Percentiles rank a stretch among this genome's conserved stretches.
Conservation (phyloP, 768 basidiomycete genomes). For the Termitomyces sp. region DNA sequence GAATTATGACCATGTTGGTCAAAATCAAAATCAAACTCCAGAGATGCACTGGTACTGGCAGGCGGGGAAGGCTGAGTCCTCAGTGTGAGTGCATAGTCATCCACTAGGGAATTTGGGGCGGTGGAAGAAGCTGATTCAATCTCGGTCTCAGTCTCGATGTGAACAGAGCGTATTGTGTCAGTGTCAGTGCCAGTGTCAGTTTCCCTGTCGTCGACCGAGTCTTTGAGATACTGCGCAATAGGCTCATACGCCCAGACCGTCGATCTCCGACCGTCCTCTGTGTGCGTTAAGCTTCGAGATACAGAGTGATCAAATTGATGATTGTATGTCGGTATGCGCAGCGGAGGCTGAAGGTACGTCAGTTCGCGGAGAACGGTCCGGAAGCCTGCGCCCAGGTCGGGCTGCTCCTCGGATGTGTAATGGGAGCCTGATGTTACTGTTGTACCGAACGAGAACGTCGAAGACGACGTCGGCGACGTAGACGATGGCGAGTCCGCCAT, state of each 20-base stretch:
- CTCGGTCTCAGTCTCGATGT: conserved; percentile 24
- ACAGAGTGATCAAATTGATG: conserved; percentile 6
- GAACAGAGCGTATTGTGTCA: conserved; percentile 35
- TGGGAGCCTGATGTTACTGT: conserved; percentile 27
- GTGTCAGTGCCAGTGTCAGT: conserved; percentile 17
- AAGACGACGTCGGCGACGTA: conserved; percentile 1
- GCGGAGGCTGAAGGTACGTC: conserved; percentile 46
- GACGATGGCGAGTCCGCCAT: conserved; percentile 1
- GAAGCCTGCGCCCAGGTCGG: conserved; percentile 66
- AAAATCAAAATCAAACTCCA: background rate
- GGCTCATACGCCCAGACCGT: conserved; percentile 62
- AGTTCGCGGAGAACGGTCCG: conserved; percentile 64
- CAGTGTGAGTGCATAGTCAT: conserved; percentile 9
- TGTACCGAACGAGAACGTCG: background rate
- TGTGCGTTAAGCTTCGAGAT: conserved; percentile 3
- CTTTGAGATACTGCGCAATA: conserved; percentile 50
- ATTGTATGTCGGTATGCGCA: conserved; percentile 25
- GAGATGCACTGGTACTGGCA: background rate
- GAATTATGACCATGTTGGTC: background rate
- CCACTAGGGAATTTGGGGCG: background rate
- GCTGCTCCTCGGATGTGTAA: conserved; percentile 57
- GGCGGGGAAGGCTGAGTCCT: conserved; percentile 12
- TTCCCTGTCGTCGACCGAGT: background rate
- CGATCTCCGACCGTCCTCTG: conserved; percentile 30
- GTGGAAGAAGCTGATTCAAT: conserved; percentile 4